Evolutionary conservation across 129 eudicot species (phyloP), one percentile per base, ranked within the genome.

Genomic region (Heracleum sosnowskyi): DNA sequence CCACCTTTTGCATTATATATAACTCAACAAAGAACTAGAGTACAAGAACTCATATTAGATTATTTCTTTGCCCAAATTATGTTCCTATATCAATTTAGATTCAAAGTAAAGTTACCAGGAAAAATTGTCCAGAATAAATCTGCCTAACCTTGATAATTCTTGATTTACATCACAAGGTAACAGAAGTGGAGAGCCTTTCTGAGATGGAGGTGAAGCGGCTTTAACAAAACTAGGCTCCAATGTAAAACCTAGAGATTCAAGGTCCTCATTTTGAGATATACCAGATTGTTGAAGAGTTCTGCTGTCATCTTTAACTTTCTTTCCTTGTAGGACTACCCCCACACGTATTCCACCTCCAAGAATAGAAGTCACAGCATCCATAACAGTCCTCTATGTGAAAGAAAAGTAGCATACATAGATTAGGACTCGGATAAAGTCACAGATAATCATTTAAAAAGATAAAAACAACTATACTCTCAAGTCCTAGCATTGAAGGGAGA

Each of bases 291-390:
- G 93, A 81, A 96, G 66, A 17, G 97, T 96, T 82, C 88, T 86
- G 77, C 77, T 89, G 83, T 96, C 99, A 79, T 96, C 99, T 79
- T 89, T 85, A 80, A 92, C 85, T 82, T 92, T 90, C 82, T 92
- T 88, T 29, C 99, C 99, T 73, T 89, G 88, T 85, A 92, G 85
- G 80, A 90, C 89, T 34, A 96, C 93, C 28, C 99, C 99, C 63
- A 96, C 89, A 49, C 85, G 89, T 79, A 96, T 76, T 74, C 93
- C 97, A 81, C 91, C 86, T 79, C 90, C 91, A 79, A 96, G 88
- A 73, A 96, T 87, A 51, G 96, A 80, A 57, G 92, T 89, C 53
- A 92, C 86, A 36, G 97, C 92, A 79, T 96, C 97, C 96, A 92
- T 83, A 69, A 96, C 91, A 11, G 87, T 84, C 78, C 91, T 92